Percentiles rank a stretch among this genome's conserved stretches.
phyloP scores from a whole-genome alignment of 768 basidiomycete species.

The Rhodotorula babjevae region DNA sequence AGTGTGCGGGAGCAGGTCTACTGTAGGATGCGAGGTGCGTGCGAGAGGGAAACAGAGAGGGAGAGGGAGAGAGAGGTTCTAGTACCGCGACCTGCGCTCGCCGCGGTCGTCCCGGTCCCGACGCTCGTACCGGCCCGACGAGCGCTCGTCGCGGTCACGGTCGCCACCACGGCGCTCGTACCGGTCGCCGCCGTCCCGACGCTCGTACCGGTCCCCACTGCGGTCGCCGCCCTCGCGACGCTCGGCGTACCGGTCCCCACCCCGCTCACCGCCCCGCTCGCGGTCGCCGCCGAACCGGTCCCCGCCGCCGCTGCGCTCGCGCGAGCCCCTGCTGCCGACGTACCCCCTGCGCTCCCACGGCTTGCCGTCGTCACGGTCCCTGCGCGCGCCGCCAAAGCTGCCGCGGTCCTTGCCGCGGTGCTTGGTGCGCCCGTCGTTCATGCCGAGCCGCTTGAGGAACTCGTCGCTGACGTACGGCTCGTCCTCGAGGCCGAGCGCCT shows the following conservation, averaged over 20 bases:
- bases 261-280: background rate
- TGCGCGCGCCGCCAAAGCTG: background rate
- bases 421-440: constrained; percentile 40
- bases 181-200: no score
- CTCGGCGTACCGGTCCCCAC: background rate
- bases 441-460: constrained; percentile 53
- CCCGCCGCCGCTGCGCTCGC: background rate
- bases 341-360: background rate
- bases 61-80: background rate
- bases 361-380: background rate
- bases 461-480: constrained; percentile 56
- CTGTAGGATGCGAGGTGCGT: no score
- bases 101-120: background rate
- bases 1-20: no score
- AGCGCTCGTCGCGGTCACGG: no score
- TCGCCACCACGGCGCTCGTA: no score
- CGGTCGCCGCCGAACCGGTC: background rate
- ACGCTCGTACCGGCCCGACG: no score
- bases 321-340: background rate
- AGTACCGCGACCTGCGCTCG: background rate
- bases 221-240: background rate
- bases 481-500: constrained; percentile 55
- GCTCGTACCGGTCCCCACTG: no score
- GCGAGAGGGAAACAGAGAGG: background rate
- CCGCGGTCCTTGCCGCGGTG: constrained; percentile 1